phyloP scores from a whole-genome alignment of 352 stramenopile species.

The Phytophthora cactorum region DNA sequence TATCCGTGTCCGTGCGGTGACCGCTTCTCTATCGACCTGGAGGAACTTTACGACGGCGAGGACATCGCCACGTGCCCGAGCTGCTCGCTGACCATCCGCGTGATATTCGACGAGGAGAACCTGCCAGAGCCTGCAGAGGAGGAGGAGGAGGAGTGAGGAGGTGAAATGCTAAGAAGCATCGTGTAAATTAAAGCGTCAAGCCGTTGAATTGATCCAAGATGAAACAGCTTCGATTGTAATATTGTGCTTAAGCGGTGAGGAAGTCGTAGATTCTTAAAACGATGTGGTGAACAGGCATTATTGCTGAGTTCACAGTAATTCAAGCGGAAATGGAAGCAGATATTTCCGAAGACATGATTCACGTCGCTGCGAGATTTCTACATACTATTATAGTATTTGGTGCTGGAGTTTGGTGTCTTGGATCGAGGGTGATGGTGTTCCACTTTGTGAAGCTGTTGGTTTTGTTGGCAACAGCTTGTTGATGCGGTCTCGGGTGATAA shows the following conservation, averaged over 20 bases:
- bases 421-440: too few species aligned
- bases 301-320: too few species aligned
- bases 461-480: too few species aligned
- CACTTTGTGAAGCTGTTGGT: too few species aligned
- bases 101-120: conserved; percentile 95
- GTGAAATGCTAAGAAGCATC: background rate
- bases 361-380: too few species aligned
- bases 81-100: conserved; percentile 96
- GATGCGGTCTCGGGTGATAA: too few species aligned
- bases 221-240: background rate
- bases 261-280: background rate
- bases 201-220: conserved; percentile 1
- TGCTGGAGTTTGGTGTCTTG: too few species aligned
- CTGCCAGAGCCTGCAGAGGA: conserved; percentile 78
- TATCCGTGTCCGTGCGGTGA: conserved; percentile 99
- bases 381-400: too few species aligned
- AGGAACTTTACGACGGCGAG: conserved; percentile 94
- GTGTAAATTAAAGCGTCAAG: conserved; percentile 25
- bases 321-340: too few species aligned
- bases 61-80: conserved; percentile 97
- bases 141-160: conserved; percentile 43
- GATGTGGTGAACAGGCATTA: too few species aligned
- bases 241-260: background rate
- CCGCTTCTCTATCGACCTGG: conserved; percentile 88
- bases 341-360: too few species aligned